These are phyloP conservation scores for Geotrichum cucujoidarum DNA, from an alignment of 1,139 yeast species.

Conservation along the genomic window DNA sequence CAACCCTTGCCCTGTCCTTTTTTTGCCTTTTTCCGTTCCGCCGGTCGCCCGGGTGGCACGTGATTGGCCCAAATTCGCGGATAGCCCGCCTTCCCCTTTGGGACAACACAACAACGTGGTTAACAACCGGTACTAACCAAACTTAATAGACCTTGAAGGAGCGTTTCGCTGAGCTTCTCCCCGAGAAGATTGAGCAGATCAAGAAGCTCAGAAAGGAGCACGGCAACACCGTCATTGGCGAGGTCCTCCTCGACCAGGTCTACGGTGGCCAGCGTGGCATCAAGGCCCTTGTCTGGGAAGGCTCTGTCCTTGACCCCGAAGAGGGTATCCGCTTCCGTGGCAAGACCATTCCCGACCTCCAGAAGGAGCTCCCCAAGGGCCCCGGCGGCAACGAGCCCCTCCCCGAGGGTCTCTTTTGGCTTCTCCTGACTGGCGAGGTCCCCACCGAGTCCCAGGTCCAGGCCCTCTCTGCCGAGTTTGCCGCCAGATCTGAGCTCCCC, in stretches of 20 bases:
- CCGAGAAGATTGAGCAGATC: conserved; percentile 87
- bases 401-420: conserved; percentile 64
- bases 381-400: conserved; percentile 69
- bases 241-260: conserved; percentile 90
- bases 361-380: conserved; percentile 86
- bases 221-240: conserved; percentile 88
- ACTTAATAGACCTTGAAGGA: conserved; percentile 65
- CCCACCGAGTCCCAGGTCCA: conserved; percentile 54
- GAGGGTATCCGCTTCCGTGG: conserved; percentile 99
- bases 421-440: conserved; percentile 55
- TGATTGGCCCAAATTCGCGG: conserved; percentile 4
- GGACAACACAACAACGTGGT: neutral
- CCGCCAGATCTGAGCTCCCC: conserved; percentile 55
- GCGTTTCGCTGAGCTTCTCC: conserved; percentile 87
- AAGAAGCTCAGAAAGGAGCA: conserved; percentile 83
- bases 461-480: conserved; percentile 51
- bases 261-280: conserved; percentile 99
- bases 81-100: neutral
- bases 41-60: neutral
- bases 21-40: neutral
- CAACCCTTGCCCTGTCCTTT: neutral
- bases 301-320: conserved; percentile 94
- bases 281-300: conserved; percentile 98
- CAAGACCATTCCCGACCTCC: conserved; percentile 93
- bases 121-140: neutral